phyloP scores from a whole-genome alignment of 2,329 filamentous ascomycete genomes.

The Juglanconis oblonga region DNA sequence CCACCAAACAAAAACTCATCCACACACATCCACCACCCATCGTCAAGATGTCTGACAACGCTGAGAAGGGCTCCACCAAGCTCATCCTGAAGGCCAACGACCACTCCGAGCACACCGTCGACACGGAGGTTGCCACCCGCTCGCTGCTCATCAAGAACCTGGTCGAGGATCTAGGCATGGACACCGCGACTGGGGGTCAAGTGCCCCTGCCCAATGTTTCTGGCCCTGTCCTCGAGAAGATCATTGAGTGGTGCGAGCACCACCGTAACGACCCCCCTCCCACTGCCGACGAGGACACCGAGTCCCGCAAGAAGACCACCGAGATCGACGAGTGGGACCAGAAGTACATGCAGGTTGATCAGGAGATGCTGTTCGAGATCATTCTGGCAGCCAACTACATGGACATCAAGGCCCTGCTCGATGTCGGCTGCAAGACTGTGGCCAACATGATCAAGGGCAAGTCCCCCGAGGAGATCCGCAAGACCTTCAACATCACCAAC shows the following conservation, averaged over 20 bases:
- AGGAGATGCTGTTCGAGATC: slow-evolving; percentile 99
- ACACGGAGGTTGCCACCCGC: slow-evolving; percentile 82
- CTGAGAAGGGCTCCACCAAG: slow-evolving; percentile 25
- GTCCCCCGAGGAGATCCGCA: slow-evolving; percentile 97
- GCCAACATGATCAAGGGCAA: slow-evolving; percentile 99
- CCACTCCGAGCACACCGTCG: slow-evolving; percentile 47
- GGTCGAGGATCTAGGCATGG: slow-evolving; percentile 84
- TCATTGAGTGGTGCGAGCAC: slow-evolving; percentile 96
- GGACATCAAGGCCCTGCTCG: slow-evolving; percentile 96
- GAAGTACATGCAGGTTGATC: slow-evolving; percentile 99
- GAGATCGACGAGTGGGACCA: slow-evolving; percentile 99
- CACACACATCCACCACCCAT: neutral
- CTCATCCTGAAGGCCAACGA: slow-evolving; percentile 53
- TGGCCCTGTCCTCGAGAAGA: slow-evolving; percentile 89
- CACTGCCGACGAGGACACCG: slow-evolving; percentile 82
- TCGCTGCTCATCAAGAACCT: slow-evolving; percentile 98
- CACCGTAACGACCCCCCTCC: slow-evolving; percentile 87
- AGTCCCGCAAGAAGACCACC: slow-evolving; percentile 95
- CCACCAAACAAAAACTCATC: slow-evolving; percentile 21
- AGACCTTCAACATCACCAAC: slow-evolving; percentile 99
- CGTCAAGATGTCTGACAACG: slow-evolving; percentile 28
- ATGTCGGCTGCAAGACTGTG: slow-evolving; percentile 98
- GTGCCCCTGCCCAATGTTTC: slow-evolving; percentile 92
- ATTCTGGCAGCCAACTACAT: slow-evolving; percentile 98
- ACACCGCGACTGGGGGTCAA: slow-evolving; percentile 55